phyloP scores from a whole-genome alignment of 352 stramenopile genomes.

The Globisporangium spinosum region DNA sequence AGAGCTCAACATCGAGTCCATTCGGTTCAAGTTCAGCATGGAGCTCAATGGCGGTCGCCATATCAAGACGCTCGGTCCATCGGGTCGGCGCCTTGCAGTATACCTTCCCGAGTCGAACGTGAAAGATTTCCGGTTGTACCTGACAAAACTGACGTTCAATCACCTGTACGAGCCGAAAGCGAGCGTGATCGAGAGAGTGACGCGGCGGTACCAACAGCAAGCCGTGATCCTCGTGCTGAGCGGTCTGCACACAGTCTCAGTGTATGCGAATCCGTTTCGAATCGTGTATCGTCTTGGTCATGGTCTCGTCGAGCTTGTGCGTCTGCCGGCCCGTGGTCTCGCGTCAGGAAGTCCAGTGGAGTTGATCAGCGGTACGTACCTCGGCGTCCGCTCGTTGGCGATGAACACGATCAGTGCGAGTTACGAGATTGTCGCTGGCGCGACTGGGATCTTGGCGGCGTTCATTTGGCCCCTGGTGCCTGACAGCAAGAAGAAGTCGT shows the following conservation, averaged over 20 bases:
- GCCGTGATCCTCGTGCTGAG: constrained; percentile 81
- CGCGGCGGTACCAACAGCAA: constrained; percentile 80
- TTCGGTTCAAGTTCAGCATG: constrained; percentile 85
- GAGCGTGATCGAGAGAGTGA: constrained; percentile 74
- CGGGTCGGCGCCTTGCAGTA: constrained; percentile 62
- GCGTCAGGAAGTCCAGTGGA: constrained; percentile 81
- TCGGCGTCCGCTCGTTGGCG: constrained; percentile 77
- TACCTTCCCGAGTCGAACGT: constrained; percentile 89
- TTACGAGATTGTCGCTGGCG: constrained; percentile 85
- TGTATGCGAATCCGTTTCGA: constrained; percentile 87
- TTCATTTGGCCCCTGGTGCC: constrained; percentile 66
- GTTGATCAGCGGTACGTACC: constrained; percentile 76
- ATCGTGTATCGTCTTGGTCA: constrained; percentile 85
- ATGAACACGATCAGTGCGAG: constrained; percentile 90
- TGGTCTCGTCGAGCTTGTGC: constrained; percentile 76
- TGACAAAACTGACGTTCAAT: constrained; percentile 78
- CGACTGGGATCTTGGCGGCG: constrained; percentile 71
- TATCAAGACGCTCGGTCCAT: constrained; percentile 81
- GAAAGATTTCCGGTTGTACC: constrained; percentile 84
- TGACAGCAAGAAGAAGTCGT: constrained; percentile 66
- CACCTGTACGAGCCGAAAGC: constrained; percentile 81
- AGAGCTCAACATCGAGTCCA: constrained; percentile 79
- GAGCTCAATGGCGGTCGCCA: constrained; percentile 82
- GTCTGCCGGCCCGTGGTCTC: constrained; percentile 70
- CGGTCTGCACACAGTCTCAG: constrained; percentile 80